Conservation (phyloP, 495 filamentous ascomycete genomes). For the Lasiosphaeria hispida region DNA sequence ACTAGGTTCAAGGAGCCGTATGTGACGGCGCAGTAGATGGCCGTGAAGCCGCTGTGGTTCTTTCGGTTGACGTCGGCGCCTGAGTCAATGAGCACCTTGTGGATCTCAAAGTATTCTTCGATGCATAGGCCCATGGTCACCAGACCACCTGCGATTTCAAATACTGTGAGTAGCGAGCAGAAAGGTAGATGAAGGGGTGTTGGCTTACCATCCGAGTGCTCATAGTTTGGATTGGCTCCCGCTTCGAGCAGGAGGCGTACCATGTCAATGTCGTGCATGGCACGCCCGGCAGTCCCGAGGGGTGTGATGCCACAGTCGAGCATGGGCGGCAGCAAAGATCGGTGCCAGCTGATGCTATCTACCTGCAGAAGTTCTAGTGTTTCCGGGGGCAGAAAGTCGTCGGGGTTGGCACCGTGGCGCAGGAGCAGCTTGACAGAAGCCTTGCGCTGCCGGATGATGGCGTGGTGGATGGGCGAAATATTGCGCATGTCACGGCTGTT, state of each 20-base stretch:
- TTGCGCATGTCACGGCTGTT: constrained; percentile 1
- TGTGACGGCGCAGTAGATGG: constrained; percentile 6
- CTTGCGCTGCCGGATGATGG: constrained; percentile 14
- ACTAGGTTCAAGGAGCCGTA: not conserved
- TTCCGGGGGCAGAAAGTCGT: constrained; percentile 9
- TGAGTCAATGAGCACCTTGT: constrained; percentile 8
- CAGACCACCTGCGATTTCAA: not conserved
- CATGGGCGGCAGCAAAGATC: not conserved
- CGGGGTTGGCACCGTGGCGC: constrained; percentile 9
- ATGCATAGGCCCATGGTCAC: constrained; percentile 1
- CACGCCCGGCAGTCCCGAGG: not conserved
- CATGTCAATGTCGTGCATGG: not conserved
- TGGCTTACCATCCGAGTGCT: not conserved
- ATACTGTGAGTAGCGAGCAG: not conserved
- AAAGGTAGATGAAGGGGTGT: not conserved
- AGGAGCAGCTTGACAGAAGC: constrained; percentile 14
- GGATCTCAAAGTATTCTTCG: not conserved
- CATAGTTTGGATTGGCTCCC: constrained; percentile 2
- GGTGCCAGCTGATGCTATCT: constrained; percentile 2
- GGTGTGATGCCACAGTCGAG: constrained; percentile 9
- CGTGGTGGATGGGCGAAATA: constrained; percentile 21
- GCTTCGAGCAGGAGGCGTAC: constrained; percentile 2
- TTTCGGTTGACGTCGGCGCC: constrained; percentile 8
- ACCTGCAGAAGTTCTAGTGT: not conserved
- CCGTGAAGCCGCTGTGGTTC: not conserved